A percentile compares a stretch with the other conserved stretches of the same genome.
phyloP scores from a whole-genome alignment of 2,329 filamentous ascomycete species.

The Aspergillus ochraceus region DNA sequence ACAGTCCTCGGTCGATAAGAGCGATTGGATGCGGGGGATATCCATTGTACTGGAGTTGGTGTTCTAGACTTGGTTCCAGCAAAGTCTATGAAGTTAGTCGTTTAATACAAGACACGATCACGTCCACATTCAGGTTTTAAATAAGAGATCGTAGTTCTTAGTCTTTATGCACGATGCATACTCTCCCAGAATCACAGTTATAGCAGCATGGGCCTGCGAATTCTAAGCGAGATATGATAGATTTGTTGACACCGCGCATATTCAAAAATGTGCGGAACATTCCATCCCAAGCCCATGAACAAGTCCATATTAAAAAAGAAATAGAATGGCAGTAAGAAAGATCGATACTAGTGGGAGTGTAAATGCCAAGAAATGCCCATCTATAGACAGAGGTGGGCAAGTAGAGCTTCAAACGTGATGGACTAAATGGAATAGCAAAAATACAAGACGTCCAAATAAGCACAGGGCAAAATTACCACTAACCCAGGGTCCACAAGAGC shows the following conservation, averaged over 20 bases:
- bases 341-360: neutral
- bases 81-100: conserved; percentile 4
- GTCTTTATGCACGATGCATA: no score
- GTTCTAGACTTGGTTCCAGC: neutral
- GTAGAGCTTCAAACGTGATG: no score
- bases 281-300: no score
- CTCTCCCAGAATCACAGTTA: no score
- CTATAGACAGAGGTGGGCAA: no score
- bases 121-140: neutral
- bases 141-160: no score
- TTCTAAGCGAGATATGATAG: no score
- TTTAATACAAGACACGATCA: conserved; percentile 15
- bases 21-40: conserved; percentile 12
- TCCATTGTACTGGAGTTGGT: conserved; percentile 18
- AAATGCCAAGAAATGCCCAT: neutral
- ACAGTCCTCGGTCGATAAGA: conserved; percentile 1
- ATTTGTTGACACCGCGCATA: no score
- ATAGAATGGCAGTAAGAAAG: neutral
- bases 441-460: conserved; percentile 18
- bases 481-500: conserved; percentile 14
- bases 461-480: conserved; percentile 10
- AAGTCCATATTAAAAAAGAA: no score
- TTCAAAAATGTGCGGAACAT: no score
- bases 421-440: no score
- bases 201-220: no score